Base-by-base conservation (phyloP, 2,329 filamentous ascomycete genomes). In the Camillea tinctor region DNA sequence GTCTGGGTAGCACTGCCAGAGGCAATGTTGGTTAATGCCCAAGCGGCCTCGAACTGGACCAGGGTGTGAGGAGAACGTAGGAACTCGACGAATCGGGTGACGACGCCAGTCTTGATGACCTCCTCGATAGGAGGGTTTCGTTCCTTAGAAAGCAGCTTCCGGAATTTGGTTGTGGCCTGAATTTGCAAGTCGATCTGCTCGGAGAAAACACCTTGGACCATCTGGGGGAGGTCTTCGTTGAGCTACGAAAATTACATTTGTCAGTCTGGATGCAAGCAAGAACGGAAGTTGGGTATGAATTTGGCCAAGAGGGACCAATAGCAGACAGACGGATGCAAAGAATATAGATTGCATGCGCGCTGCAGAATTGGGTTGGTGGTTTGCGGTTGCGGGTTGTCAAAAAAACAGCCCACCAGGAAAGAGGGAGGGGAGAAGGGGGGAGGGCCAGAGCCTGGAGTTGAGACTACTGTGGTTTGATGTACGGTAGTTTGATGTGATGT, bases 171-270 rank as follows among this genome's bases (percentile, higher is more conserved):
- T 24, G 95, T 99, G 60, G 94, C 93, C 79, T 94, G 89, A 71
- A 99, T 99, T 80, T 99, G 95, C 69, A 91, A 86, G 75, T 99
- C 95, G 79, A 99, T 97, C 80, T 98, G 93, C 67, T 99, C 94
- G 66, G 95, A 99, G 81, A 99, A 98, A 73, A 99, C 95, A 64
- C 95, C 95, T 74, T 90, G 85, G 64, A 98, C 95, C 95, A 99
- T 99, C 81, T 95, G 89, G 71, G 95, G 95, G 69, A 99, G 92
- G 76, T 99, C 95, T 79, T 97, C 93, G 76, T 95, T 96, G 76
- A 99, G 84, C 95, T 99, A 74, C 48, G 52, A 52, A 21, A 26
- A 30, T 5, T 55, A 21, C 20, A 48, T 21, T 58, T 22, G 71
- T 78, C 63, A 78, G 49, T 70, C 66, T 59, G 63, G 24, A 24